Evolutionary conservation across 2,329 filamentous ascomycete genomes (phyloP).

Genomic region (Thelonectria blattea): DNA sequence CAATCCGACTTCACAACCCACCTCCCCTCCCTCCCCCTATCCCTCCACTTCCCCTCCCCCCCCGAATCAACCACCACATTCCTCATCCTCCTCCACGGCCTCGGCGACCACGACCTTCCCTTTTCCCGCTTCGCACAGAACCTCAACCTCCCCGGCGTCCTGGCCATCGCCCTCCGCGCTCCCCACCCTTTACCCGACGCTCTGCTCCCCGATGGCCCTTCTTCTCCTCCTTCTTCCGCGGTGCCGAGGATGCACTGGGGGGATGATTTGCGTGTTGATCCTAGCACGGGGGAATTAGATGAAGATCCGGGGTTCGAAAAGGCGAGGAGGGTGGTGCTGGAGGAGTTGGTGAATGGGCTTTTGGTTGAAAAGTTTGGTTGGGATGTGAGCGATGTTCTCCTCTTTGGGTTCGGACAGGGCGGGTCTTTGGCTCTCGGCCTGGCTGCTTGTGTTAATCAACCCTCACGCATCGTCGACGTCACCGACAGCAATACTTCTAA

Average conservation of each 20-base stretch:
- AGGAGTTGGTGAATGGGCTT: constrained; percentile 56
- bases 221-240: constrained; percentile 30
- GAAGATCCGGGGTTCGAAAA: constrained; percentile 66
- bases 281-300: constrained; percentile 59
- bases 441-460: constrained; percentile 52
- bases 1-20: constrained; percentile 56
- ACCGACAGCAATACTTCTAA: too few relatives aligned
- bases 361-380: constrained; percentile 65
- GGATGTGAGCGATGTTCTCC: constrained; percentile 62
- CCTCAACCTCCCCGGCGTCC: constrained; percentile 77
- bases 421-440: constrained; percentile 66
- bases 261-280: constrained; percentile 65
- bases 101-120: constrained; percentile 75
- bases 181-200: constrained; percentile 72
- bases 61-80: constrained; percentile 73
- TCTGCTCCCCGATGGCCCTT: constrained; percentile 50
- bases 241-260: constrained; percentile 66
- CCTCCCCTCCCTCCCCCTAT: constrained; percentile 48
- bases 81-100: constrained; percentile 81
- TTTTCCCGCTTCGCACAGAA: constrained; percentile 73
- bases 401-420: constrained; percentile 73
- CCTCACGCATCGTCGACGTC: constrained; percentile 45
- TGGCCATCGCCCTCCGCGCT: constrained; percentile 76
- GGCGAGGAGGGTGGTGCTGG: constrained; percentile 53
- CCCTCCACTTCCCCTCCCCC: constrained; percentile 57